phyloP scores from a whole-genome alignment of 2,329 filamentous ascomycete genomes.

The Gliomastix tumulicola region DNA sequence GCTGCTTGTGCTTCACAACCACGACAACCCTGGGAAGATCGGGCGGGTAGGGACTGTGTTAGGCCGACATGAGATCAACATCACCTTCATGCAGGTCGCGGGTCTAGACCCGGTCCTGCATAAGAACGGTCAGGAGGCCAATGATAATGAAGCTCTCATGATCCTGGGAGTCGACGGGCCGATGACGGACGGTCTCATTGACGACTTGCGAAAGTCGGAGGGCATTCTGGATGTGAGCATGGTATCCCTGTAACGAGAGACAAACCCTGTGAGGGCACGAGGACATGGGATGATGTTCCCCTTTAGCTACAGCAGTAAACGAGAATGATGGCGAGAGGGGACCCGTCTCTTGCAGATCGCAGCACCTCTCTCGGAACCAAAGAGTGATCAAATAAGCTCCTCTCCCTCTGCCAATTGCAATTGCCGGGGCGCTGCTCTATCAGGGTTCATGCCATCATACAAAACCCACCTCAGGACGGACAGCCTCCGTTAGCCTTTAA shows the following conservation, averaged over 20 bases:
- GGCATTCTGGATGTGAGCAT: constrained; percentile 51
- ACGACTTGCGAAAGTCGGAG: constrained; percentile 38
- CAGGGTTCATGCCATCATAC: too few species aligned
- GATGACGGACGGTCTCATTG: constrained; percentile 49
- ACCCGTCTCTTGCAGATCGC: too few species aligned
- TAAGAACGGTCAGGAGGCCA: constrained; percentile 15
- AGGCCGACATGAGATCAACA: constrained; percentile 67
- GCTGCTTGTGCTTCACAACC: constrained; percentile 73
- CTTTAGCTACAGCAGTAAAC: too few species aligned
- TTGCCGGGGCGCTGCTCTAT: too few species aligned
- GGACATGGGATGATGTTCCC: too few species aligned
- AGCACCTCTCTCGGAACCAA: too few species aligned
- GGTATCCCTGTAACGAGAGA: constrained; percentile 38
- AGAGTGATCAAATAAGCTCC: too few species aligned
- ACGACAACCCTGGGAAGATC: constrained; percentile 76
- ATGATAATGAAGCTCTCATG: constrained; percentile 71
- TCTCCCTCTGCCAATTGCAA: too few species aligned
- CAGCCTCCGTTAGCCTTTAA: too few species aligned
- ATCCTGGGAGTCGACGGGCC: constrained; percentile 67
- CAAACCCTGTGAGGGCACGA: too few species aligned
- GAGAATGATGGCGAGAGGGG: too few species aligned
- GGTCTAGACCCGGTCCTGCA: constrained; percentile 29
- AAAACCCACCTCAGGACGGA: too few species aligned
- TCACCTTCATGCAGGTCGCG: constrained; percentile 72
- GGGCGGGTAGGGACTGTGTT: constrained; percentile 68